Percentiles rank a stretch among this genome's conserved stretches.
phyloP scores from a whole-genome alignment of 352 stramenopile genomes.

The Phytophthora nicotianae region DNA sequence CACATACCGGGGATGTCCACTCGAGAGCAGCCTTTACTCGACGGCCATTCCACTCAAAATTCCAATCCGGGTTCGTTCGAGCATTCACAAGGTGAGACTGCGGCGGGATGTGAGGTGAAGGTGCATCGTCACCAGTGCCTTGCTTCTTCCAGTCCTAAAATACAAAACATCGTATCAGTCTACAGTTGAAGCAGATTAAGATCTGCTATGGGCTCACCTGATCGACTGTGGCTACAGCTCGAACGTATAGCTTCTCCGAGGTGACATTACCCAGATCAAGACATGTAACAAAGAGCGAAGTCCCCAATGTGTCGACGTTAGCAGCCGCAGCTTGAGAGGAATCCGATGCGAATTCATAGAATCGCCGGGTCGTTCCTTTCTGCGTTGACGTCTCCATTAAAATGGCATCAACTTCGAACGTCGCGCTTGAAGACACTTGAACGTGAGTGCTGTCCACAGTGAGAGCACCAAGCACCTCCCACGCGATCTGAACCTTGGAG shows the following conservation, averaged over 20 bases:
- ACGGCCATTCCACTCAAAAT: slow-evolving; percentile 71
- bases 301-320: slow-evolving; percentile 58
- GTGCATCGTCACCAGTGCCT: slow-evolving; percentile 47
- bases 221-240: slow-evolving; percentile 72
- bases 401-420: slow-evolving; percentile 53
- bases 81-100: slow-evolving; percentile 88
- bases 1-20: slow-evolving; percentile 69
- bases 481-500: slow-evolving; percentile 69
- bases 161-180: slow-evolving; percentile 2
- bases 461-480: slow-evolving; percentile 82
- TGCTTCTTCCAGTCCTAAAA: slow-evolving; percentile 67
- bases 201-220: slow-evolving; percentile 40
- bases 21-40: slow-evolving; percentile 58
- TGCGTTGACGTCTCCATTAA: slow-evolving; percentile 51
- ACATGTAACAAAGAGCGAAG: slow-evolving; percentile 75
- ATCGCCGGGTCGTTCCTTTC: slow-evolving; percentile 61
- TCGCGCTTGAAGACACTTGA: slow-evolving; percentile 56
- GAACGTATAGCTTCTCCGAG: slow-evolving; percentile 58
- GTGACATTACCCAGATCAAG: slow-evolving; percentile 53
- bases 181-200: neutral
- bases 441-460: slow-evolving; percentile 76
- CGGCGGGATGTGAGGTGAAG: slow-evolving; percentile 66
- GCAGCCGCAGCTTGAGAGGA: slow-evolving; percentile 32
- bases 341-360: slow-evolving; percentile 60
- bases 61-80: slow-evolving; percentile 71